Base-by-base conservation (phyloP, 2,329 filamentous ascomycete genomes). In the Purpureocillium lavendulum region DNA sequence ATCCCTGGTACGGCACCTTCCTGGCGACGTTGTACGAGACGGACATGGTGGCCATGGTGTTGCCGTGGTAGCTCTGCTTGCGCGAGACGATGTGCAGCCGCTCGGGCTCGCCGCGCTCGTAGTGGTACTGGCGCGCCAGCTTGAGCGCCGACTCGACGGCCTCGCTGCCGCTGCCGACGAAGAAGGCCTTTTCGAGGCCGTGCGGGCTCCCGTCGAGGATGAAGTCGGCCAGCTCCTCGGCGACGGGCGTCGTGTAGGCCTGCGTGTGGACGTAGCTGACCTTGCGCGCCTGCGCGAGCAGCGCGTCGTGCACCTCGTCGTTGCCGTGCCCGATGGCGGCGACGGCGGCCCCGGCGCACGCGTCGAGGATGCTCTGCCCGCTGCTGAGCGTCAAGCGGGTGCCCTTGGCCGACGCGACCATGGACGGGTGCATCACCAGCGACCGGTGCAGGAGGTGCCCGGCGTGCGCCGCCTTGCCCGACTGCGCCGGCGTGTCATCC, bases 271-370 rank as follows among this genome's bases (percentile, higher is more conserved):
- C 49, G 33, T 55, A 58, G 36, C 44, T 41, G n/a, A 54, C 45
- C n/a, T 42, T 59, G 39, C 66, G 60, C 52, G 79, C 61, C 48
- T 82, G 78, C 14, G 65, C 52, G 15, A 63, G 59, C 24, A 84
- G 67, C 1, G 77, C 77, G 14, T 69, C 58, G 21, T 63, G 65
- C 16, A 85, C 71, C 40, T 74, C 63, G 40, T 66, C 49, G 41
- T 80, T 68, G 26, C 70, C 71, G 51, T 83, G 77, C 13, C 80
- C 81, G 8, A 85, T 55, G 54, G 76, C 79, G 9, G 76, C 69
- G 6, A 86, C 82, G 7, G 77, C 78, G 7, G 68, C 66, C 11
- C 29, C 29, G 7, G 29, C 29, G 29, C 29, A 30, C 15, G 32
- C 32, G 32, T 33, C 32, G 32, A 21, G 9, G 32, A 33, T 21